Conservation (phyloP, 139 green algal species). For the Coelastrella sp. region DNA sequence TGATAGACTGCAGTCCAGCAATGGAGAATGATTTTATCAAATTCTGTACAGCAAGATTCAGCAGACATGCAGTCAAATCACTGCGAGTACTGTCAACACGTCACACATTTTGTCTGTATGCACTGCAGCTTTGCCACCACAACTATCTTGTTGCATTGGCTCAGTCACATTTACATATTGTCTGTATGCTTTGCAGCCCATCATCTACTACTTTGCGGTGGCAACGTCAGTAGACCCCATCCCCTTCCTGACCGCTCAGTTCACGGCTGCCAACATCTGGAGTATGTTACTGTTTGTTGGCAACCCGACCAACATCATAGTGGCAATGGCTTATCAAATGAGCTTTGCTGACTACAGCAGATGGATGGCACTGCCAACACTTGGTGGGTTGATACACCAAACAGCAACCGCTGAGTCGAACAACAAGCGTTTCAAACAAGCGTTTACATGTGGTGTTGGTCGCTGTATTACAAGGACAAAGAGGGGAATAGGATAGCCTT, state of each 20-base stretch:
- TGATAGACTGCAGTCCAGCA: too few species aligned
- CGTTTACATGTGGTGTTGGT: not conserved
- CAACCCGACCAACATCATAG: constrained; percentile 73
- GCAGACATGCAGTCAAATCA: too few species aligned
- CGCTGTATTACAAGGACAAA: too few species aligned
- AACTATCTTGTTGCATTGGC: not conserved
- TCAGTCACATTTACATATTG: not conserved
- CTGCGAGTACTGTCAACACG: too few species aligned
- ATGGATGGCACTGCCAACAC: constrained; percentile 62
- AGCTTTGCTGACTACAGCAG: constrained; percentile 61
- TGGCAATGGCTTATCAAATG: constrained; percentile 57
- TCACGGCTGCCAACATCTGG: constrained; percentile 66
- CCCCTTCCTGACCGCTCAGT: constrained; percentile 60
- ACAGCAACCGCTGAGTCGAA: not conserved
- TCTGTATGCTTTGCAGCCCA: constrained; percentile 44
- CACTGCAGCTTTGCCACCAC: not conserved
- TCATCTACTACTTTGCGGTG: constrained; percentile 50
- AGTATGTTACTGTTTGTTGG: constrained; percentile 62
- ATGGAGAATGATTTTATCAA: too few species aligned
- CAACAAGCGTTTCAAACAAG: not conserved
- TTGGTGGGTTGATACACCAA: constrained; percentile 40
- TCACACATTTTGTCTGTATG: not conserved
- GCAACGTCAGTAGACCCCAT: constrained; percentile 33
- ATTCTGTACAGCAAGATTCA: too few species aligned
- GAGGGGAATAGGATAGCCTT: too few species aligned